Evolutionary conservation across 192 early-diverging fungal species (phyloP), one percentile per base, ranked within the genome.

Genomic region (Backusella tarrabulga): DNA sequence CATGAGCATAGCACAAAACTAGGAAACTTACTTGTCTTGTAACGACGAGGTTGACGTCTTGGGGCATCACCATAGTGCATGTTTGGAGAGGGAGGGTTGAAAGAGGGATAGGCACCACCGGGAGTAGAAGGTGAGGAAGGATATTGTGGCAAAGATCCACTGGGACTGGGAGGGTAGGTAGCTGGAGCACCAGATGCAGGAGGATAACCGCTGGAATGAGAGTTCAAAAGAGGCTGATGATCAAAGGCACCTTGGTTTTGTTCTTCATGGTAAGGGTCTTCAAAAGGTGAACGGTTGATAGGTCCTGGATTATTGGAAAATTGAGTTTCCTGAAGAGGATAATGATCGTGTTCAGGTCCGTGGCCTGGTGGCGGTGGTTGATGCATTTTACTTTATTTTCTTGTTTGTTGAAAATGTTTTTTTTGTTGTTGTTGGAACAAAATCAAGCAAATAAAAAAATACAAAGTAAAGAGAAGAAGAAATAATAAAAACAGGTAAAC

Each of bases 1-100:
- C 1, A 29, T 46, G 34, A 32, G 8, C 21, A 66, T 8, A 36
- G 29, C 17, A 7, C 6, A 40, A 40, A 40, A 40, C 9, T 40
- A 7, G 14, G 3, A 67, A 42, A 79, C 80, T 83, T 85, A 63
- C 82, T 85, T 11, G 87, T 88, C 74, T 88, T 88, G 68, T 85
- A 88, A 19, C 87, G 76, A 68, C 87, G 83, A 35, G 84, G 80
- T 46, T 86, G 85, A 29, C 87, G 81, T 36, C 81, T 69, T 11
- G 87, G 87, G 6, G 84, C 76, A 8, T 79, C 79, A 34, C 84
- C 84, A 69, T 72, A 81, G 14, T 77, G 77, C 52, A 79, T 26
- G 23, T 75, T 75, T 41, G 81, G 83, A 19, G 83, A 86, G 23
- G 81, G 71, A 8, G 84, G 73, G 9, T 52, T 23, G 15, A 68